phyloP scores from a whole-genome alignment of 2,329 filamentous ascomycete genomes.

The Fusarium longipes region DNA sequence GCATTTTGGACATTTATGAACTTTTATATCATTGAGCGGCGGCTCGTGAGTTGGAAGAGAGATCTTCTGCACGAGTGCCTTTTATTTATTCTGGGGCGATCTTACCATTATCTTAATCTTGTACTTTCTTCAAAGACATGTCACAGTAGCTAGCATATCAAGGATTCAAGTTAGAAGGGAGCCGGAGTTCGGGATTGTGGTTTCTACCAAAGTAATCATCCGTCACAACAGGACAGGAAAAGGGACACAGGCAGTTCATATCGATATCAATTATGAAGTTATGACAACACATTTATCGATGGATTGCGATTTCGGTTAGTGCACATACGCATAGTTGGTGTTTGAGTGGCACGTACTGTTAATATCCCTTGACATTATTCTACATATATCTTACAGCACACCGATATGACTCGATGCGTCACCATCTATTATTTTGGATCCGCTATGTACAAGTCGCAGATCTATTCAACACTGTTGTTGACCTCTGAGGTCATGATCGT shows the following conservation, averaged over 20 bases:
- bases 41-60: slow-evolving; percentile 16
- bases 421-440: background rate
- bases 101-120: slow-evolving; percentile 34
- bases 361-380: background rate
- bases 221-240: slow-evolving; percentile 11
- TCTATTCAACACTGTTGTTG: background rate
- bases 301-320: background rate
- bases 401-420: background rate
- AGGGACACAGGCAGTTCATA: slow-evolving; percentile 19
- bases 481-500: background rate
- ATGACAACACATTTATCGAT: slow-evolving; percentile 13
- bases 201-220: slow-evolving; percentile 29
- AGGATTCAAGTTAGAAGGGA: slow-evolving; percentile 33
- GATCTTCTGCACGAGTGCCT: background rate
- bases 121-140: slow-evolving; percentile 27
- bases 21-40: slow-evolving; percentile 36
- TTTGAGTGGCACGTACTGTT: background rate
- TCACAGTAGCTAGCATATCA: slow-evolving; percentile 25
- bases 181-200: slow-evolving; percentile 32
- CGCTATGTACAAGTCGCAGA: no score
- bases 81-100: slow-evolving; percentile 19
- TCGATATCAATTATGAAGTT: slow-evolving; percentile 41
- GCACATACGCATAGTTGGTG: background rate
- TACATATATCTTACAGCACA: slow-evolving; percentile 30
- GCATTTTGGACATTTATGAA: slow-evolving; percentile 37